phyloP scores from a whole-genome alignment of 73 alveolate species.

The Tetrahymena elliotti region DNA sequence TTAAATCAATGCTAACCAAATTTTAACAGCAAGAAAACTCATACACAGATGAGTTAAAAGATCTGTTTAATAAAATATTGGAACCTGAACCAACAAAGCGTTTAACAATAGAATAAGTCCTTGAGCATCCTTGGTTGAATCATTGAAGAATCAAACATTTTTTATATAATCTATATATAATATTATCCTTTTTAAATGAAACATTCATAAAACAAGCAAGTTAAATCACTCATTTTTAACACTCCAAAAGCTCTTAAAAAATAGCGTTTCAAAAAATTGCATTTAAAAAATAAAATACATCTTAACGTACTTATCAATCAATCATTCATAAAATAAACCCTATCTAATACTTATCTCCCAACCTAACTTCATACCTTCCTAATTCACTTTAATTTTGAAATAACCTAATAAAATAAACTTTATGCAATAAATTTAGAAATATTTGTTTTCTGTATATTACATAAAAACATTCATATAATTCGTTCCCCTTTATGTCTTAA shows the following conservation, averaged over 20 bases:
- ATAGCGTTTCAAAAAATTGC: background rate
- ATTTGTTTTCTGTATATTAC: background rate
- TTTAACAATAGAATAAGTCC: background rate
- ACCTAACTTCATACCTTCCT: background rate
- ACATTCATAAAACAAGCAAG: background rate
- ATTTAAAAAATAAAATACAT: background rate
- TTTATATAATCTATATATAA: background rate
- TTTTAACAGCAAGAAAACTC: background rate
- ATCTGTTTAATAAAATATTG: background rate
- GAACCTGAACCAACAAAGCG: background rate
- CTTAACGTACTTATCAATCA: too few relatives aligned
- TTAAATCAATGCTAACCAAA: background rate
- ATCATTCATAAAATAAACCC: too few relatives aligned
- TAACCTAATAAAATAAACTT: too few relatives aligned
- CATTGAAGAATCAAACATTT: background rate
- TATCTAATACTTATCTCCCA: too few relatives aligned
- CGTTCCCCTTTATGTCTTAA: background rate
- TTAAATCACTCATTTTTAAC: background rate
- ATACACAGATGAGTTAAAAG: background rate
- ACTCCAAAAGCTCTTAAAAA: too few relatives aligned
- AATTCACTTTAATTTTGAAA: background rate
- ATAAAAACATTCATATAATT: too few relatives aligned
- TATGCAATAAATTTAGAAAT: background rate
- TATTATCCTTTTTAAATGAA: background rate
- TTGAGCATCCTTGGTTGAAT: background rate